These are phyloP conservation scores for Mentha longifolia DNA, from an alignment of 257 asterid species.

Conservation along the genomic window DNA sequence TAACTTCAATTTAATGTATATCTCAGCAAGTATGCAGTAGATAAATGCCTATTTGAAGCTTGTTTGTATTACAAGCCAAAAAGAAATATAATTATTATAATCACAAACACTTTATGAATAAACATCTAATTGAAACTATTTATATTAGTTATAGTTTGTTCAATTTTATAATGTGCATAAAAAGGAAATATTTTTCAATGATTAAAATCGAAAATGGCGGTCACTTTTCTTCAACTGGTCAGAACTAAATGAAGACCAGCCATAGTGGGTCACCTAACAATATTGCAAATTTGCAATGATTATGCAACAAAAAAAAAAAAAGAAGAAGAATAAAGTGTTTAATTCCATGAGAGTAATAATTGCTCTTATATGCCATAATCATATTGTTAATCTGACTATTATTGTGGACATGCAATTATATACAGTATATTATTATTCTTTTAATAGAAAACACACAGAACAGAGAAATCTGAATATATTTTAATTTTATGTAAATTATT, in stretches of 20 bases:
- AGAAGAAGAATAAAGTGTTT: conserved; percentile 25
- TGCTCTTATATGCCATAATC: conserved; percentile 25
- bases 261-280: conserved; percentile 44
- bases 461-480: too few relatives aligned
- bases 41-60: too few relatives aligned
- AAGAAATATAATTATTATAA: too few relatives aligned
- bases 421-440: too few relatives aligned
- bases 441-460: too few relatives aligned
- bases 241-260: conserved; percentile 29
- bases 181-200: conserved; percentile 14
- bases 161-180: neutral
- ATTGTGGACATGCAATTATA: neutral
- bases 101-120: too few relatives aligned
- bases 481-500: too few relatives aligned
- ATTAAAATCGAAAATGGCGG: conserved; percentile 35
- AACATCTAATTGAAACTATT: too few relatives aligned
- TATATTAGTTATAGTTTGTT: too few relatives aligned
- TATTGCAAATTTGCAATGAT: conserved; percentile 30
- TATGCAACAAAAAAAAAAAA: conserved; percentile 4
- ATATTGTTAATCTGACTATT: neutral
- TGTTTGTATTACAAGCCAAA: too few relatives aligned
- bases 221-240: conserved; percentile 32
- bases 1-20: too few relatives aligned
- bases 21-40: too few relatives aligned
- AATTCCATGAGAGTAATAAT: conserved; percentile 18